Base-by-base conservation (phyloP, 228 moss, liverwort and hornwort species). In the Sphagnum magellanicum region DNA sequence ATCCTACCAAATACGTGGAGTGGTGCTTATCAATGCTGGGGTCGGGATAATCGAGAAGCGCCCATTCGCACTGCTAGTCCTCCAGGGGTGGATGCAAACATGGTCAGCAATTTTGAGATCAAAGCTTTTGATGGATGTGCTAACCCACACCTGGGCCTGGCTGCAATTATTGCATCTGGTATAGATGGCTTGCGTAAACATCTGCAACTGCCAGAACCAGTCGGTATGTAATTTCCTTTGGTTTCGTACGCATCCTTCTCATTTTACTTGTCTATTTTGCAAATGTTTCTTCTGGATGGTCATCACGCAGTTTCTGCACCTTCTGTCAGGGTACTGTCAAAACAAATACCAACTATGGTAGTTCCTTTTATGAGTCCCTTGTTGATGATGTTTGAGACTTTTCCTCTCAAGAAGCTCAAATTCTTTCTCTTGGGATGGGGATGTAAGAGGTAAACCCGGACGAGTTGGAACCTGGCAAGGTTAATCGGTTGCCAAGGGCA, bases 61-160 rank as follows among this genome's bases (percentile, higher is more conserved):
- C 89, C 97, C 4, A 68, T 97, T 59, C 82, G 97, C 71, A 80
- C 88, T 4, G 8, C 78, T 14, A 63, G 71, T 63, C 14, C 69
- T 50, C 74, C 71, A 16, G 62, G 68, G 14, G 75, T 75, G 59
- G 71, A 13, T 13, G 53, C 73, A 15, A 70, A 71, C 17, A 70
- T 79, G 9, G 87, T 85, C 63, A 91, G 69, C 73, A 84, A 87
- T 77, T 75, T 93, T 74, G 97, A 98, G 83, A 70, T 98, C 59
- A 86, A 82, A 74, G 81, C 85, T 11, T 93, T 98, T 50, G 93
- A 93, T 68, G 97, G 90, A 49, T 91, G 91, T 83, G 88, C 77
- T 7, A 91, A 98, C 74, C 91, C 97, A 14, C 81, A 98, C 75
- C 74, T 93, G 79, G 89, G 87, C 59, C 74, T 98, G 67, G 91